Evolutionary conservation across 2,329 filamentous ascomycete genomes (phyloP).

Genomic region (Colletotrichum incanum): DNA sequence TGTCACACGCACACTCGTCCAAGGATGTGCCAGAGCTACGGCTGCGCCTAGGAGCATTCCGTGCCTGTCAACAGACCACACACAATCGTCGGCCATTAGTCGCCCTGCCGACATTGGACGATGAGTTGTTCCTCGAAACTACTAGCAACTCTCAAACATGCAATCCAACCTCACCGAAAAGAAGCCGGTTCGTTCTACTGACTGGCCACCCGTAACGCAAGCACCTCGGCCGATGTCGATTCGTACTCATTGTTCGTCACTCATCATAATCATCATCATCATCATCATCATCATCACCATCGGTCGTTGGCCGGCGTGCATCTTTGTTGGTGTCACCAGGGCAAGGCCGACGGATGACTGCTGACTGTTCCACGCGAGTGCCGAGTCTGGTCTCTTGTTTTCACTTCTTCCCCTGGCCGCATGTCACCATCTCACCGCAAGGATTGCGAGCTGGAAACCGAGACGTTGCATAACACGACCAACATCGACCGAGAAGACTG

Average conservation of each 20-base stretch:
- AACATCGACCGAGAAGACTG: constrained; percentile 12
- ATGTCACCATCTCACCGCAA: constrained; percentile 26
- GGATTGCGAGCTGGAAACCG: constrained; percentile 19
- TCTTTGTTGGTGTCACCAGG: constrained; percentile 20
- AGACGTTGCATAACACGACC: neutral
- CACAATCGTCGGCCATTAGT: constrained; percentile 17
- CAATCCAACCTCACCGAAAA: constrained; percentile 10
- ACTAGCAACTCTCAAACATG: constrained; percentile 8
- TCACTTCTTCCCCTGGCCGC: constrained; percentile 2
- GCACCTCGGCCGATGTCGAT: neutral
- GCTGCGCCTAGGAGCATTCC: neutral
- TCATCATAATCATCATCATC: neutral
- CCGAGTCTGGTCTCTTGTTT: constrained; percentile 5
- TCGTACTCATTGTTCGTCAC: neutral
- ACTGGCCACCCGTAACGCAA: neutral
- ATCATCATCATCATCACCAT: neutral
- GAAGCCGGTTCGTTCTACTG: neutral
- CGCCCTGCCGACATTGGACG: constrained; percentile 30
- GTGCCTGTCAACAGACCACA: constrained; percentile 26
- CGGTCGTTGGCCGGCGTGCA: neutral
- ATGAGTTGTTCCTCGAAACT: constrained; percentile 26
- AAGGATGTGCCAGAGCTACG: constrained; percentile 18
- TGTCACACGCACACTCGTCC: constrained; percentile 32
- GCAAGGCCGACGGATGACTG: constrained; percentile 5
- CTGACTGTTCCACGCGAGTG: constrained; percentile 29